Evolutionary conservation across 148 eudicot species (phyloP), one percentile per base, ranked within the genome.

Genomic region (Camellia japonica): DNA sequence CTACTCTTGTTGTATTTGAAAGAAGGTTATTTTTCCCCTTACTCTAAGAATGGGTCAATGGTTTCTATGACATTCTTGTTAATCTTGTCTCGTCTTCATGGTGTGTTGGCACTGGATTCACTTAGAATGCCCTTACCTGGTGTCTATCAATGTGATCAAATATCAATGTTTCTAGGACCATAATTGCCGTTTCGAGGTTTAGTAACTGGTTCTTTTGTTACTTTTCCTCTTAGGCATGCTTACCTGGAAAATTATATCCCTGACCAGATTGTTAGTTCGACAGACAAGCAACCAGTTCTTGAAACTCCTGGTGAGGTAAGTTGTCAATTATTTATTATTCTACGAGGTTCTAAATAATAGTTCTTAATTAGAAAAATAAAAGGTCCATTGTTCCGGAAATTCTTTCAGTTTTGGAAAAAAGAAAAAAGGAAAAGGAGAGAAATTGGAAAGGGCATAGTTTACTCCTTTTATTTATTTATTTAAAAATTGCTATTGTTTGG

Each of bases 281-380:
- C 99, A 74, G 89, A 90, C 78, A 88, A 92, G 84, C 98, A 92
- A 81, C 89, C 86, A n/a, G 92, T 96, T 79, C 94, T 96, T 86
- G 94, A 96, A 82, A 90, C 91, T 79, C 99, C 99, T 65, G 99
- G 98, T 13, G 99, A 96, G 98, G 99, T 92, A 85, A 80, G 82
- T 59, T 70, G 15, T 73, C 12, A 66, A 49, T 72, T 65, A 71
- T 61, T 63, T 78, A 43, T 65, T 51, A 0, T 63, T 56, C 20
- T 62, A 30, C 78, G 60, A 16, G 54, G 71, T 78, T 67, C 62
- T 66, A 18, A 44, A 63, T 62, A 20, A 19, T 47, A 11, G 6
- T 43, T 61, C 66, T 42, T 62, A 19, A 75, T 19, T 4, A 30
- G 6, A 46, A 61, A 1, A 20, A 19, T 38, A 55, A 58, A 74